Evolutionary conservation across 352 stramenopile species (phyloP).

Genomic region (Blastocystis sp.): DNA sequence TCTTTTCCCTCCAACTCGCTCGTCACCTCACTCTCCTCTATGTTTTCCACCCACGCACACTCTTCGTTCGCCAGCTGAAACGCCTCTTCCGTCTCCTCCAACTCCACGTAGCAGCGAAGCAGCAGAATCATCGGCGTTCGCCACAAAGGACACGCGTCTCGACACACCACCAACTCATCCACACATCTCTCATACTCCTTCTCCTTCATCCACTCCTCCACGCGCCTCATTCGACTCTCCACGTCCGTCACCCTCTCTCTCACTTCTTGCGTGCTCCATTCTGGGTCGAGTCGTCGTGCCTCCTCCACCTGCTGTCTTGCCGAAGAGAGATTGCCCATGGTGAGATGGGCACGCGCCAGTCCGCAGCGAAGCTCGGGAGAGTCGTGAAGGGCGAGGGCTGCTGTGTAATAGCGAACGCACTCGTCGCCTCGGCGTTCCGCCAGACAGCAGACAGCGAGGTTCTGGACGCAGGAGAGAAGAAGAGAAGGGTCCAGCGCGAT

Average conservation of each 20-base stretch:
- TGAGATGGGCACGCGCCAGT: background rate
- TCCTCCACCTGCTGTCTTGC: background rate
- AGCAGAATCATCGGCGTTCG: conserved; percentile 22
- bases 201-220: background rate
- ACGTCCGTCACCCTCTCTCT: background rate
- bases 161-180: background rate
- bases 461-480: background rate
- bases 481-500: background rate
- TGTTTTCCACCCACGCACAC: background rate
- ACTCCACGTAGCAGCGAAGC: conserved; percentile 26
- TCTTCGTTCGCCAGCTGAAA: background rate
- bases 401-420: background rate
- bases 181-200: background rate
- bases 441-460: background rate
- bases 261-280: background rate
- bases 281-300: background rate
- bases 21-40: background rate
- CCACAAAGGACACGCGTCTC: conserved; percentile 10
- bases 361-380: background rate
- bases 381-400: background rate
- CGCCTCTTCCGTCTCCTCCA: background rate
- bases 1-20: background rate
- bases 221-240: background rate
- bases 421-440: background rate
- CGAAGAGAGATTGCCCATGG: background rate